Percentiles rank a stretch among this genome's conserved stretches.
phyloP scores from a whole-genome alignment of 192 early-diverging fungal genomes.

The Coemansia sp. region DNA sequence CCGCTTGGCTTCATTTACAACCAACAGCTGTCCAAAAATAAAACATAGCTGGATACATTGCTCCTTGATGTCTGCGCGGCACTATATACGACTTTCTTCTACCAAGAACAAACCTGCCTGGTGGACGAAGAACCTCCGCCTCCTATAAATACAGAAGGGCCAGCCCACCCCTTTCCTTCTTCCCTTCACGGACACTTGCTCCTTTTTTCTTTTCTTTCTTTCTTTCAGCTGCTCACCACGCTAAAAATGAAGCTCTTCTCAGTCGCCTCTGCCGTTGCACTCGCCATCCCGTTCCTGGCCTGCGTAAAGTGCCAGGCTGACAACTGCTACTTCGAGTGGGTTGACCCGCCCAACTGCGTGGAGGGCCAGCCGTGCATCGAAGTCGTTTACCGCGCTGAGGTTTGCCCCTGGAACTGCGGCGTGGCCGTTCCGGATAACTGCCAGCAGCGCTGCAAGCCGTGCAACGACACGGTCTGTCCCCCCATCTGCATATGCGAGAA shows the following conservation, averaged over 20 bases:
- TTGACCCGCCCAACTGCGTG: slow-evolving; percentile 5
- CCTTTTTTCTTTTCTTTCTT: background rate
- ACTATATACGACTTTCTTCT: no score
- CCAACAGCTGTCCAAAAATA: no score
- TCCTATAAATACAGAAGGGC: no score
- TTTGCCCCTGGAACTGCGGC: slow-evolving; percentile 34
- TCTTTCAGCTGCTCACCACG: background rate
- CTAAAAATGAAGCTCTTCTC: slow-evolving; percentile 3
- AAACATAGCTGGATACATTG: no score
- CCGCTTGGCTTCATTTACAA: no score
- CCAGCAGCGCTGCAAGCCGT: slow-evolving; percentile 34
- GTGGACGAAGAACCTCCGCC: no score
- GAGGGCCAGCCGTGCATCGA: slow-evolving; percentile 10
- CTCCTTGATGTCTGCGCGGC: no score
- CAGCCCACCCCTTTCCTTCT: background rate
- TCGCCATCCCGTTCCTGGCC: background rate
- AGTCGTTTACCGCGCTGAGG: slow-evolving; percentile 2
- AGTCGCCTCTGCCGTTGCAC: background rate
- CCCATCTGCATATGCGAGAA: slow-evolving; percentile 25
- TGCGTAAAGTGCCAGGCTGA: slow-evolving; percentile 12
- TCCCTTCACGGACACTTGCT: background rate
- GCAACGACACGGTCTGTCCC: slow-evolving; percentile 25
- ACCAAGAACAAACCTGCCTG: no score
- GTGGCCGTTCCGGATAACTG: slow-evolving; percentile 11
- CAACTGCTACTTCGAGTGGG: slow-evolving; percentile 14